A percentile compares a stretch with the other conserved stretches of the same genome.
These are phyloP conservation scores for Aspergillus campestris DNA, from an alignment of 495 filamentous ascomycete species.

Conservation along the genomic window DNA sequence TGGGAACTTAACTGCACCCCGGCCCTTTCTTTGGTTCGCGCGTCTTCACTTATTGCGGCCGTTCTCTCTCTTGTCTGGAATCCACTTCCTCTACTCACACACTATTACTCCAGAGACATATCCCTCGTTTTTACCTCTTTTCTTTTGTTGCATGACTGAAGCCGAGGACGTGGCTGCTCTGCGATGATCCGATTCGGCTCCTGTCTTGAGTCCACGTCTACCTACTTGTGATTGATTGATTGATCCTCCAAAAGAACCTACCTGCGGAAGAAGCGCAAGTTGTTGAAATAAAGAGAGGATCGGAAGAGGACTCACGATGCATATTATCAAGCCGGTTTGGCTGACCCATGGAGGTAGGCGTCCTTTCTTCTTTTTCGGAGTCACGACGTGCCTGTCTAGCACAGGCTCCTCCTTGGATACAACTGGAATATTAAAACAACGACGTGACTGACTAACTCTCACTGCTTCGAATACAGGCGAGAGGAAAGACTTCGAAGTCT, in stretches of 20 bases:
- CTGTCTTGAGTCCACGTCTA: conserved; percentile 16
- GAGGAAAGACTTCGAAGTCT: conserved; percentile 95
- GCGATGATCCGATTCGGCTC: conserved; percentile 22
- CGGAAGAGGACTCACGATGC: conserved; percentile 47
- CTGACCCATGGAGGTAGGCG: conserved; percentile 75
- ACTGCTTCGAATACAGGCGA: conserved; percentile 54
- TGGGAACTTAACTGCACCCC: background rate
- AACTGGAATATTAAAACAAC: too few species aligned
- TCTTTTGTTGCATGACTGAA: conserved; percentile 4
- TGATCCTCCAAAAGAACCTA: too few species aligned
- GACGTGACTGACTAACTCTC: conserved; percentile 1
- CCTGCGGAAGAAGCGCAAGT: background rate
- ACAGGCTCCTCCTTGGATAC: too few species aligned
- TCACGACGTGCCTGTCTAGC: background rate
- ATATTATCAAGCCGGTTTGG: conserved; percentile 90
- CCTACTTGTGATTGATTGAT: conserved; percentile 9
- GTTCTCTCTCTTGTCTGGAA: background rate
- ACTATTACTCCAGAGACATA: background rate
- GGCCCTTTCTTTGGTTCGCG: conserved; percentile 11
- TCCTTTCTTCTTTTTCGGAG: conserved; percentile 8
- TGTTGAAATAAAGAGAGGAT: background rate
- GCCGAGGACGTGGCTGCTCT: conserved; percentile 10
- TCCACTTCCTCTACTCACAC: background rate
- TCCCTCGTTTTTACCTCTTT: background rate
- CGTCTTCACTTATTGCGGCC: background rate